Percentiles rank a stretch among this genome's conserved stretches.
Evolutionary conservation across 805 yeast species (phyloP).

Genomic region (Starmerella potacharoeniae): DNA sequence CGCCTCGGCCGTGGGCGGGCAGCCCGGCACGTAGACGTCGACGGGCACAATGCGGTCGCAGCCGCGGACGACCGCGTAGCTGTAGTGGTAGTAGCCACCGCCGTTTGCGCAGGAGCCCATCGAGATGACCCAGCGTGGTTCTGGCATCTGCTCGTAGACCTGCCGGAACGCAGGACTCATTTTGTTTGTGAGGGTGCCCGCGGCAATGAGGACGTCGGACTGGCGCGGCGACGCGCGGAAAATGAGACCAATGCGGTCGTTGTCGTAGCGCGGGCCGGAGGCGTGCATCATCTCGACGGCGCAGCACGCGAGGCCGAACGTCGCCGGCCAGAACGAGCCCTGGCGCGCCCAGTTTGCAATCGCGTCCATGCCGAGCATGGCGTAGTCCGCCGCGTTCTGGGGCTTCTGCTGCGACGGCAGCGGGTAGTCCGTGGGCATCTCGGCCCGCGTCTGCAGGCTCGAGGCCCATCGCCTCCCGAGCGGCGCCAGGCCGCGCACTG

Average conservation of each 20-base stretch:
- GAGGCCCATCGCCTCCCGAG: conserved; percentile 5
- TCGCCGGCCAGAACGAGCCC: conserved; percentile 87
- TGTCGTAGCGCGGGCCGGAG: conserved; percentile 83
- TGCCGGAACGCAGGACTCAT: conserved; percentile 92
- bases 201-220: conserved; percentile 83
- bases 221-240: conserved; percentile 92
- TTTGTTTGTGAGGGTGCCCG: conserved; percentile 82
- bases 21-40: conserved; percentile 83
- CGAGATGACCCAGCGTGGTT: conserved; percentile 87
- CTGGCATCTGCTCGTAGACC: conserved; percentile 90
- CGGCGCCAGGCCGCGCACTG: conserved; percentile 5
- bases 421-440: conserved; percentile 55
- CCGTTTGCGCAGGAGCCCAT: conserved; percentile 95
- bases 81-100: conserved; percentile 85
- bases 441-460: conserved; percentile 23
- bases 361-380: conserved; percentile 68
- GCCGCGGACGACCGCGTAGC: conserved; percentile 80
- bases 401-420: conserved; percentile 55
- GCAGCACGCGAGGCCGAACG: conserved; percentile 86
- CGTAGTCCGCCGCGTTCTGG: conserved; percentile 59
- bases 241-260: conserved; percentile 83
- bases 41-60: conserved; percentile 83
- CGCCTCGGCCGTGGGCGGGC: conserved; percentile 88
- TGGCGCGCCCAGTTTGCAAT: conserved; percentile 86
- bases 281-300: conserved; percentile 95